Evolutionary conservation across 208 protist species (phyloP).

Genomic region (Angomonas ambiguus): DNA sequence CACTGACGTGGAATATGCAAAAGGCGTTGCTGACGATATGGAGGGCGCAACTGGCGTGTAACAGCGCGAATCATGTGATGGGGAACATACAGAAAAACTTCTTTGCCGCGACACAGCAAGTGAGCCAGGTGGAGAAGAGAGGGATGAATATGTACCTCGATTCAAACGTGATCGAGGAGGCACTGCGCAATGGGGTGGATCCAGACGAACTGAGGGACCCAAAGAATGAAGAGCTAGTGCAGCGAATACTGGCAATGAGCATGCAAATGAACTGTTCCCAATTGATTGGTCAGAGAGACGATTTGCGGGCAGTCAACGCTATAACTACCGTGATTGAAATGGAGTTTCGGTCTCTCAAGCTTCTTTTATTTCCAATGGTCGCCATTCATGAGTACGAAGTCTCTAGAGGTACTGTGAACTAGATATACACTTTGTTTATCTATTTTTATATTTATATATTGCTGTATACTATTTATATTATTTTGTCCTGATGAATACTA

Average conservation of each 20-base stretch:
- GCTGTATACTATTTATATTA: too few relatives aligned
- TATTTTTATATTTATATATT: not conserved
- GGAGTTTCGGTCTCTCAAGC: slow-evolving; percentile 25
- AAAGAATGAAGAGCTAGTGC: slow-evolving; percentile 24
- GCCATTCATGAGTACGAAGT: slow-evolving; percentile 44
- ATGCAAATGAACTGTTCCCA: slow-evolving; percentile 30
- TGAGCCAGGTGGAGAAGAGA: slow-evolving; percentile 21
- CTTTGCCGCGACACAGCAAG: slow-evolving; percentile 36
- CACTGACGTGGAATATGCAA: slow-evolving; percentile 38
- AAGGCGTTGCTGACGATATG: slow-evolving; percentile 28
- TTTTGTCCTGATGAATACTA: too few relatives aligned
- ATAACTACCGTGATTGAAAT: slow-evolving; percentile 33
- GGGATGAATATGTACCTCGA: slow-evolving; percentile 30
- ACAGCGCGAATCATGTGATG: slow-evolving; percentile 8
- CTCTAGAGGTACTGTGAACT: slow-evolving; percentile 16
- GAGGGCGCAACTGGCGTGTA: slow-evolving; percentile 33
- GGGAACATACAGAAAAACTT: slow-evolving; percentile 61
- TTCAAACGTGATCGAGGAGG: slow-evolving; percentile 23
- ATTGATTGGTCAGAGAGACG: slow-evolving; percentile 16
- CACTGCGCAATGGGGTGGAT: slow-evolving; percentile 16
- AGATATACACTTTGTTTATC: slow-evolving; percentile 3
- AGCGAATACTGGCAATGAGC: slow-evolving; percentile 39
- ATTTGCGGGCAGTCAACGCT: slow-evolving; percentile 33
- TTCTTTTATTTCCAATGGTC: slow-evolving; percentile 34
- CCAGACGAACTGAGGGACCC: not conserved